Evolutionary conservation across 2,329 filamentous ascomycete genomes (phyloP).

Genomic region (Orbilia brochopaga): DNA sequence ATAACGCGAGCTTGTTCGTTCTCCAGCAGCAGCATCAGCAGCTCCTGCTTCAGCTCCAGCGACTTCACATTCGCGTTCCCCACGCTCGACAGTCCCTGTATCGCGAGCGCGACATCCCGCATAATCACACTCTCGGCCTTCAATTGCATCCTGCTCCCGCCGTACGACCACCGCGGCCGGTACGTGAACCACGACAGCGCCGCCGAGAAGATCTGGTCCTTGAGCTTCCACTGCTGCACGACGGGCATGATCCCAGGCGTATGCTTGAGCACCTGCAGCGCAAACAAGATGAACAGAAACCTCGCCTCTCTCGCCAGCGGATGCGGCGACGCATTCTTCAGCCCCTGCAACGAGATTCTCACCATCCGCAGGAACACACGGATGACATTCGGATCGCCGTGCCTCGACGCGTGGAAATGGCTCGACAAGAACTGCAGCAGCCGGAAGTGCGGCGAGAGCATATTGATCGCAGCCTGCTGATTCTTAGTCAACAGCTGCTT

Average conservation of each 20-base stretch:
- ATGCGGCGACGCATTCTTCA: conserved; percentile 74
- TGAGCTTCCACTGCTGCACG: conserved; percentile 76
- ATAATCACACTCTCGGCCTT: conserved; percentile 86
- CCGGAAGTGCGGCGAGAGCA: conserved; percentile 83
- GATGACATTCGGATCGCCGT: conserved; percentile 81
- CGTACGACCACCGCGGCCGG: conserved; percentile 89
- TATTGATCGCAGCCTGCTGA: conserved; percentile 78
- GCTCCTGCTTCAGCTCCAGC: conserved; percentile 70
- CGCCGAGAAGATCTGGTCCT: conserved; percentile 85
- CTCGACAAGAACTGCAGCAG: conserved; percentile 88
- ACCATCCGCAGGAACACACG: conserved; percentile 81
- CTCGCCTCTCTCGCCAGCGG: conserved; percentile 90
- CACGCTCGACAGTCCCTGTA: conserved; percentile 46
- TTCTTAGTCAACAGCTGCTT: conserved; percentile 74
- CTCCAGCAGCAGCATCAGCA: conserved; percentile 79
- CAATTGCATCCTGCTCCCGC: conserved; percentile 88
- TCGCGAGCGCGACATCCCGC: conserved; percentile 64
- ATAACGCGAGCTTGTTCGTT: conserved; percentile 82
- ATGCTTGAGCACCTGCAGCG: conserved; percentile 75
- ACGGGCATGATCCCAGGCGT: conserved; percentile 70
- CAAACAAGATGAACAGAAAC: conserved; percentile 84
- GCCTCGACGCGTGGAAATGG: conserved; percentile 90
- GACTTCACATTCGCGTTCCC: conserved; percentile 46
- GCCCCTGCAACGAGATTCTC: conserved; percentile 75
- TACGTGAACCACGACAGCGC: conserved; percentile 87